Evolutionary conservation across 2,329 filamentous ascomycete species (phyloP).

Genomic region (Rhynchosporium graminicola): DNA sequence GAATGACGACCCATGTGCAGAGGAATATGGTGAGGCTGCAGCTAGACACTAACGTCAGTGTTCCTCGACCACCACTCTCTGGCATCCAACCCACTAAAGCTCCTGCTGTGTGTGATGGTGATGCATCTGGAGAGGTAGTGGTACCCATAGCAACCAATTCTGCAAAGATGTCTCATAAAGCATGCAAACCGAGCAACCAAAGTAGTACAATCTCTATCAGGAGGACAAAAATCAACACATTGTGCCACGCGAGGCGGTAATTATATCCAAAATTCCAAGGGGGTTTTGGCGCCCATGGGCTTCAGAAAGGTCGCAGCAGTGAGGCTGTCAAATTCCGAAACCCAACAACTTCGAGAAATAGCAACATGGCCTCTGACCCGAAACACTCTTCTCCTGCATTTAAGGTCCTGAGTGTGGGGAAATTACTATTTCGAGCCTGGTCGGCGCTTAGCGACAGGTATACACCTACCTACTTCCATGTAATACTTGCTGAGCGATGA

Average conservation of each 20-base stretch:
- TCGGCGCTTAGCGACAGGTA: background rate
- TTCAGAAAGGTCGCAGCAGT: background rate
- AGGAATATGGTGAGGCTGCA: slow-evolving; percentile 39
- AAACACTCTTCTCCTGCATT: slow-evolving; percentile 6
- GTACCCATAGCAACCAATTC: background rate
- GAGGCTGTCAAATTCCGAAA: background rate
- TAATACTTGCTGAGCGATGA: background rate
- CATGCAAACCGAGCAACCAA: too few species aligned
- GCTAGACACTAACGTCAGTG: slow-evolving; percentile 14
- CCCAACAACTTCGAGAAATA: background rate
- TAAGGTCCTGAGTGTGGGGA: background rate
- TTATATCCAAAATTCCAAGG: background rate
- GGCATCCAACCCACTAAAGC: slow-evolving; percentile 9
- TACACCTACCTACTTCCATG: background rate
- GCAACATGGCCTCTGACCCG: background rate
- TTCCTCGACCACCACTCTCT: slow-evolving; percentile 19
- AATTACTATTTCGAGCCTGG: background rate
- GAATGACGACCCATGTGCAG: slow-evolving; percentile 42
- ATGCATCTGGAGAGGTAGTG: background rate
- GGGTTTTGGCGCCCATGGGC: background rate
- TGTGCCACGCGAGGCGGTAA: background rate
- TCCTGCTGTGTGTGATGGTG: background rate
- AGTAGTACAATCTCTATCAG: too few species aligned
- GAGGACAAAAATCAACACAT: background rate
- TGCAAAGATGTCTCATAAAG: too few species aligned